Conservation (phyloP, 129 eudicot genomes). For the Sambucus nigra region DNA sequence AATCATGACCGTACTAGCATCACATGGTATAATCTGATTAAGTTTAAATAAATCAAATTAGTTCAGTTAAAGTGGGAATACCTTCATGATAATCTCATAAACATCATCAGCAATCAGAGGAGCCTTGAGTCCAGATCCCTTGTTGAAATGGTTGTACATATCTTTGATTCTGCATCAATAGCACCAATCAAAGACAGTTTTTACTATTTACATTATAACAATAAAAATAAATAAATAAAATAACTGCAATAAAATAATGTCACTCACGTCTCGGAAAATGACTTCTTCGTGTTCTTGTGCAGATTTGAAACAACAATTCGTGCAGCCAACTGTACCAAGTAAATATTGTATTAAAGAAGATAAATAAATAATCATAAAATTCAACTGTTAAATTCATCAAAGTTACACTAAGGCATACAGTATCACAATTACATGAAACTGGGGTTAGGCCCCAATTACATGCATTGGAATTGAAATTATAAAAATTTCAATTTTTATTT, state of each 20-base stretch:
- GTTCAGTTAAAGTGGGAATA: too few relatives aligned
- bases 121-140: slow-evolving; percentile 74
- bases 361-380: too few relatives aligned
- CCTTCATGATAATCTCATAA: slow-evolving; percentile 86
- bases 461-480: too few relatives aligned
- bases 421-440: too few relatives aligned
- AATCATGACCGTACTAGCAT: too few relatives aligned
- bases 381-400: too few relatives aligned
- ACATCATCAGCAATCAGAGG: slow-evolving; percentile 92
- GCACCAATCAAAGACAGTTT: background rate
- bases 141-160: slow-evolving; percentile 61
- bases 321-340: slow-evolving; percentile 69
- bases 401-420: too few relatives aligned
- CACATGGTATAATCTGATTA: too few relatives aligned
- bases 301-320: slow-evolving; percentile 92
- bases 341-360: too few relatives aligned
- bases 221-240: background rate
- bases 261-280: slow-evolving; percentile 90
- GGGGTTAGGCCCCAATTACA: too few relatives aligned
- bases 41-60: too few relatives aligned
- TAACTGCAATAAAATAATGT: background rate
- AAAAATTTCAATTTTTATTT: too few relatives aligned
- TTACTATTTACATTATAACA: background rate
- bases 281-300: slow-evolving; percentile 86
- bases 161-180: slow-evolving; percentile 58